phyloP scores from a whole-genome alignment of 805 yeast genomes.

The Blastobotrys robertii region DNA sequence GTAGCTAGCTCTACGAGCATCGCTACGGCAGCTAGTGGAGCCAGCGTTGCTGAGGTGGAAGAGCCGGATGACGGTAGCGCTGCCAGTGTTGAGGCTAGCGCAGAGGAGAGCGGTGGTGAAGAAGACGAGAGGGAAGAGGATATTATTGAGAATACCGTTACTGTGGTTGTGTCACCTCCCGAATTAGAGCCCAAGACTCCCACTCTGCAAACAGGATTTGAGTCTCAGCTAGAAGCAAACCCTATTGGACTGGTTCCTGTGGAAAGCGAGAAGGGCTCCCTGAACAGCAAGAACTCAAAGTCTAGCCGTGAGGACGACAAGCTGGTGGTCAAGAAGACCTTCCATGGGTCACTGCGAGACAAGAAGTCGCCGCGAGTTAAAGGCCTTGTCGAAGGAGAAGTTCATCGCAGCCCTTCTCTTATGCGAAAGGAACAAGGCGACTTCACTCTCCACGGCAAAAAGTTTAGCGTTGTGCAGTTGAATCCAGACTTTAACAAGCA shows the following conservation, averaged over 20 bases:
- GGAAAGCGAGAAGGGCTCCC: no score
- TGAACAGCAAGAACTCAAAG: no score
- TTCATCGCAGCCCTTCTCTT: constrained; percentile 17
- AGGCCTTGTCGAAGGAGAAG: constrained; percentile 1
- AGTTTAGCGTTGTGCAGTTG: constrained; percentile 24
- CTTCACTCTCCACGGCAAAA: constrained; percentile 24
- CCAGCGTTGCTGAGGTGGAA: background rate
- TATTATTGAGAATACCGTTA: no score
- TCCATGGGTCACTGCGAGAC: constrained; percentile 9
- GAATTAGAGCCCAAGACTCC: no score
- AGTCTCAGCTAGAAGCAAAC: no score
- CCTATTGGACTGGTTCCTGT: no score
- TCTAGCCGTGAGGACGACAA: no score
- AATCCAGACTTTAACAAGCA: constrained; percentile 24
- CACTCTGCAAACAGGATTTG: no score
- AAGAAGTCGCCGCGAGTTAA: background rate
- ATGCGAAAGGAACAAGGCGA: constrained; percentile 19
- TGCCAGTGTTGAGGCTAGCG: background rate
- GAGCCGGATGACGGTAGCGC: background rate
- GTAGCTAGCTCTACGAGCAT: background rate
- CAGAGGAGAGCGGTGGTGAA: background rate
- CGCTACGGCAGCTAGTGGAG: background rate
- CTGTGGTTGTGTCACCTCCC: no score
- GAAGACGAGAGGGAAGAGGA: no score
- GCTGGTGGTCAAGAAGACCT: constrained; percentile 5